These are phyloP conservation scores for Nicotiana benthamiana DNA, from an alignment of 257 asterid species.

Conservation along the genomic window DNA sequence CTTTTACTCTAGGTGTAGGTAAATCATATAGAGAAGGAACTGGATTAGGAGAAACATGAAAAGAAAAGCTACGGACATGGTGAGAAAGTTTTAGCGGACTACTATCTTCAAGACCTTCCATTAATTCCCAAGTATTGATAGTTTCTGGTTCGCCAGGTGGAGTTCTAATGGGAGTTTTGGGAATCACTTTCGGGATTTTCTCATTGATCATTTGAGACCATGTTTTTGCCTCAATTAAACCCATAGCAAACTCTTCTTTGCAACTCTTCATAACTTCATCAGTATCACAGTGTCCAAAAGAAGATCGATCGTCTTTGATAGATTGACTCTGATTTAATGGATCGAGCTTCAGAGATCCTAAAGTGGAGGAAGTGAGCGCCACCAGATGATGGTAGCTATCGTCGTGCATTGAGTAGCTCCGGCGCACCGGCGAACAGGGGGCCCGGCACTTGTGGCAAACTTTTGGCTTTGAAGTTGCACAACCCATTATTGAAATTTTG, in stretches of 20 bases:
- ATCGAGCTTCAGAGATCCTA: conserved; percentile 74
- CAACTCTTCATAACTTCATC: conserved; percentile 12
- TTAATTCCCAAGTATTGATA: conserved; percentile 63
- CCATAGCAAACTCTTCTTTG: conserved; percentile 57
- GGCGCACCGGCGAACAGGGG: conserved; percentile 53
- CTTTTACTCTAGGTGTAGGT: conserved; percentile 40
- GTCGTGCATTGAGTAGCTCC: conserved; percentile 69
- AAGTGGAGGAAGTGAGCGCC: conserved; percentile 77
- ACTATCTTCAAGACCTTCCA: conserved; percentile 65
- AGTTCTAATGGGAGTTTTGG: conserved; percentile 46
- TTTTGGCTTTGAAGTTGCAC: conserved; percentile 59
- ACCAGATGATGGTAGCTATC: conserved; percentile 56
- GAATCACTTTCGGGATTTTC: conserved; percentile 47
- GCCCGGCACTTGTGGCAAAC: conserved; percentile 62
- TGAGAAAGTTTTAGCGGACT: conserved; percentile 31
- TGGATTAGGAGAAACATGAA: conserved; percentile 24
- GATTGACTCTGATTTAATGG: conserved; percentile 21
- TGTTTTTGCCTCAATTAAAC: conserved; percentile 71
- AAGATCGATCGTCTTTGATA: conserved; percentile 17
- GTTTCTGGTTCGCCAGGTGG: conserved; percentile 73
- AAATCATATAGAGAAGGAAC: conserved; percentile 28
- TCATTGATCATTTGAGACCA: conserved; percentile 62
- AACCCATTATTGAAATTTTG: conserved; percentile 48
- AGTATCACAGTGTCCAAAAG: not conserved
- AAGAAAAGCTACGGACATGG: conserved; percentile 72